A percentile compares a stretch with the other conserved stretches of the same genome.
Evolutionary conservation across 768 basidiomycete genomes (phyloP).

Genomic region (Lactarius trivialis): DNA sequence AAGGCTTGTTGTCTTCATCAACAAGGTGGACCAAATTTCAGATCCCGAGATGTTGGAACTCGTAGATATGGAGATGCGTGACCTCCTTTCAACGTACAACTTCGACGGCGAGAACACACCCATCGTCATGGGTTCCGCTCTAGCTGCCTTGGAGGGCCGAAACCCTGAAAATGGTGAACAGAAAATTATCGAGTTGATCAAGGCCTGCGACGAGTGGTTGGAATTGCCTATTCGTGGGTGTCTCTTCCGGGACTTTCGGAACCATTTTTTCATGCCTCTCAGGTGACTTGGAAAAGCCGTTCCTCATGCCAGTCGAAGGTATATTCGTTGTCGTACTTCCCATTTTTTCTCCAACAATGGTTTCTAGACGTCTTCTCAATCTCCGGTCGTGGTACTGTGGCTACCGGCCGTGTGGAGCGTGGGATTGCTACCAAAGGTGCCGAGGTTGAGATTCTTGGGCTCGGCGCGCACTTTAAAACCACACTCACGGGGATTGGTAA

Average conservation of each 20-base stretch:
- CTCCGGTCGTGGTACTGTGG: slow-evolving; percentile 96
- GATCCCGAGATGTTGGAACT: slow-evolving; percentile 99
- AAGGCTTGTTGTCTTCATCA: slow-evolving; percentile 97
- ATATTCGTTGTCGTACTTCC: slow-evolving; percentile 4
- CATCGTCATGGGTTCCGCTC: slow-evolving; percentile 95
- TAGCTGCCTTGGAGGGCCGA: slow-evolving; percentile 88
- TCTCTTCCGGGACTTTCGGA: background rate
- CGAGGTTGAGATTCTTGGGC: slow-evolving; percentile 90
- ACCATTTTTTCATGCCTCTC: slow-evolving; percentile 9
- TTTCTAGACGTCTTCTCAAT: slow-evolving; percentile 90
- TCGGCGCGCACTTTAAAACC: slow-evolving; percentile 78
- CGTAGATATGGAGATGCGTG: slow-evolving; percentile 99
- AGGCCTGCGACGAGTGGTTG: slow-evolving; percentile 90
- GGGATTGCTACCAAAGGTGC: slow-evolving; percentile 85
- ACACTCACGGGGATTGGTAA: slow-evolving; percentile 89
- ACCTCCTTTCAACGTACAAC: slow-evolving; percentile 84
- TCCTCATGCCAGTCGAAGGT: slow-evolving; percentile 93
- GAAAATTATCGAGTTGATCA: slow-evolving; percentile 77
- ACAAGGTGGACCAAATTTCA: slow-evolving; percentile 95
- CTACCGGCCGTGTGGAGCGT: slow-evolving; percentile 92
- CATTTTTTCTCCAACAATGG: background rate
- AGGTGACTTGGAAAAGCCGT: slow-evolving; percentile 97
- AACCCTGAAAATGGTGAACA: slow-evolving; percentile 70
- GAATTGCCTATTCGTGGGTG: slow-evolving; percentile 82
- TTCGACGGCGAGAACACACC: slow-evolving; percentile 97